Evolutionary conservation across 164 flowering plant species (phyloP), one percentile per base, ranked within the genome.

Genomic region (Nelumbo lutea): DNA sequence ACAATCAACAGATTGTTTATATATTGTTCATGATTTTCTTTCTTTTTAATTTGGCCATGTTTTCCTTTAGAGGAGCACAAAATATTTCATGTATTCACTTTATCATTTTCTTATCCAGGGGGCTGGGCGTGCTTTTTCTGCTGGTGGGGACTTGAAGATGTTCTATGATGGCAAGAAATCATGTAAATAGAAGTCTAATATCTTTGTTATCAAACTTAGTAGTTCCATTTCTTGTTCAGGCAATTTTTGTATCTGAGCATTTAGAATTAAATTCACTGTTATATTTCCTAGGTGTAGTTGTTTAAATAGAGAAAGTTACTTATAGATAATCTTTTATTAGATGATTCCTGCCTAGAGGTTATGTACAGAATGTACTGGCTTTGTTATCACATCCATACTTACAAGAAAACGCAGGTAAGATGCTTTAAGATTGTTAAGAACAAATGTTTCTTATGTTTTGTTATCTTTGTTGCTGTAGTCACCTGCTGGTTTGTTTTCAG

Each of bases 321-420:
- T 1, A 50, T 38, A 57, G 43, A 27, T 45, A 41, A 5, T 43
- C 42, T 64, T 76, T 65, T 76, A 47, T 63, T 87, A 95, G 99
- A 86, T 84, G 97, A 90, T 81, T 80, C 90, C 27, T 88, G 96
- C 73, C 89, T 92, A 64, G 99, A 95, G 74, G 94, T 90, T 73
- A 97, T 86, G 44, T 95, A 95, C 61, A 81, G 97, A 80, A 89
- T 90, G 93, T 95, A 92, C 66, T 95, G 99, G 99, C 91, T 95
- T 44, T 84, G 91, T 68, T 78, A 90, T 82, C 97, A 95, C 82
- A 83, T 87, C 59, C 97, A 92, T 73, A 79, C 96, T 52, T 95
- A 89, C 69, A 88, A 88, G 85, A 92, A 90, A 78, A 87, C 91
- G 61, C 87, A 79, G 88, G 98, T 90, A 80, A 41, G 10, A 2